These are phyloP conservation scores for Ottelia alismoides DNA, from an alignment of 106 monocot species.

Conservation along the genomic window DNA sequence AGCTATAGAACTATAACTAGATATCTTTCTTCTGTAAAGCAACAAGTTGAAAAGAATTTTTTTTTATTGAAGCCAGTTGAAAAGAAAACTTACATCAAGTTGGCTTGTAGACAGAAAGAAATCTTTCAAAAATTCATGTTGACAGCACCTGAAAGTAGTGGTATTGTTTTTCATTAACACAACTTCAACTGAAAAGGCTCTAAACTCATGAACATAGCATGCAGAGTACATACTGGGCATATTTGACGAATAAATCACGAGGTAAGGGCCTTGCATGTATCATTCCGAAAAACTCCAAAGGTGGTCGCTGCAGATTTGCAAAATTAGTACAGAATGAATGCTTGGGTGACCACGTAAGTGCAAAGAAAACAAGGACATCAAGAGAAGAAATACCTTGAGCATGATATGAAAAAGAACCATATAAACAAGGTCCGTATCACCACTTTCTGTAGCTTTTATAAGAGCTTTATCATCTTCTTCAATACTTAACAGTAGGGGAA, in stretches of 20 bases:
- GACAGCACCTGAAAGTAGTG: conserved; percentile 41
- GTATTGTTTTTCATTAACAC: too few relatives aligned
- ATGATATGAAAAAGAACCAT: conserved; percentile 93
- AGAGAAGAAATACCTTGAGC: conserved; percentile 51
- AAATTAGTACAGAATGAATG: too few relatives aligned
- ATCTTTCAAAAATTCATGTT: conserved; percentile 84
- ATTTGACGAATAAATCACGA: conserved; percentile 81
- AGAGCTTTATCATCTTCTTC: conserved; percentile 80
- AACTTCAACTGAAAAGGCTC: too few relatives aligned
- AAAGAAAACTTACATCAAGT: conserved; percentile 62
- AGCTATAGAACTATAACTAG: too few relatives aligned
- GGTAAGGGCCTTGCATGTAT: conserved; percentile 86
- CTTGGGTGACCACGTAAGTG: not conserved
- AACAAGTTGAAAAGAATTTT: too few relatives aligned
- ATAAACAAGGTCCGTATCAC: conserved; percentile 94
- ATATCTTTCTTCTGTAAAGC: too few relatives aligned
- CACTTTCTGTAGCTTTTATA: conserved; percentile 84
- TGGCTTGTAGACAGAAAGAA: conserved; percentile 79
- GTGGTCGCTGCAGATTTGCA: conserved; percentile 50
- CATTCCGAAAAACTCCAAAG: conserved; percentile 74
- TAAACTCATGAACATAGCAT: not conserved
- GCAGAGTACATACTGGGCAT: conserved; percentile 51
- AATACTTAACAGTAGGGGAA: conserved; percentile 89
- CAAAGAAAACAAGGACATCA: not conserved
- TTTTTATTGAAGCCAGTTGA: too few relatives aligned